Conservation (phyloP, 208 protist species). For the Phytomonas francai region DNA sequence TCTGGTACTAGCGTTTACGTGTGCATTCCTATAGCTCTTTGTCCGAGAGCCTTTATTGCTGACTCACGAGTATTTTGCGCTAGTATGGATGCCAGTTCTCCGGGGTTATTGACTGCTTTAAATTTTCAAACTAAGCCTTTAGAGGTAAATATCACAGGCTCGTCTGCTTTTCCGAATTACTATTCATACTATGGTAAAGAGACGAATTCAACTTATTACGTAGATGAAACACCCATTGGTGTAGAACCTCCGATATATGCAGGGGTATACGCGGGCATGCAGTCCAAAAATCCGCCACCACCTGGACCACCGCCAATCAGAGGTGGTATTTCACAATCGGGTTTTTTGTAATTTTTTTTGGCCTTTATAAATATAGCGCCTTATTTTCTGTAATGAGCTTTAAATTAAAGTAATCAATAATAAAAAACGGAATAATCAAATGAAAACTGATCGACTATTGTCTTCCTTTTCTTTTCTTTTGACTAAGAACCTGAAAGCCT, state of each 20-base stretch:
- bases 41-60: conserved; percentile 35
- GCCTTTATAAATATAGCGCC: neutral
- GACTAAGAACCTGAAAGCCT: neutral
- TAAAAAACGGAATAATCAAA: neutral
- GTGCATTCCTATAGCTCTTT: conserved; percentile 56
- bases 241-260: too few species aligned
- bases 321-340: neutral
- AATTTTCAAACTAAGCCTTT: too few species aligned
- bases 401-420: neutral
- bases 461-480: neutral
- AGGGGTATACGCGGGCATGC: neutral
- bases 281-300: conserved; percentile 13
- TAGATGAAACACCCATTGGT: too few species aligned
- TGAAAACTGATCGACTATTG: too few species aligned
- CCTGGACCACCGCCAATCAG: conserved; percentile 14
- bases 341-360: conserved; percentile 9
- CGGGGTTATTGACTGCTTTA: too few species aligned
- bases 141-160: too few species aligned
- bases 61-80: conserved; percentile 59
- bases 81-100: conserved; percentile 9
- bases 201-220: too few species aligned
- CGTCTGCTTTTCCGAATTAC: too few species aligned
- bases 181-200: too few species aligned
- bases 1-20: conserved; percentile 21
- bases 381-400: neutral